Evolutionary conservation across 345 rosid species (phyloP).

Genomic region (Gossypium mustelinum): DNA sequence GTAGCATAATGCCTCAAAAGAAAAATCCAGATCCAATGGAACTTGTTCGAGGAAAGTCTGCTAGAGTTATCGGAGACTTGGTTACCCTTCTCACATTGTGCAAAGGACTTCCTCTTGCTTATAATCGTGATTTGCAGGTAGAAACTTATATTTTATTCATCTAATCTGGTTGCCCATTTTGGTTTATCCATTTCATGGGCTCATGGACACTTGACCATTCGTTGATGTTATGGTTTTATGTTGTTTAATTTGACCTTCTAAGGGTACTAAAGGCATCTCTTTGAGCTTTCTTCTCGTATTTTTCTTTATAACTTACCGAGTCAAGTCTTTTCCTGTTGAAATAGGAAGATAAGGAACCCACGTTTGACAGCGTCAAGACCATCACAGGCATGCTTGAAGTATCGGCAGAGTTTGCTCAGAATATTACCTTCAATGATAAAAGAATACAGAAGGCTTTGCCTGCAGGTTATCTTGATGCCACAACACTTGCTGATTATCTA

Average conservation of each 20-base stretch:
- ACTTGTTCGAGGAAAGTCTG: slow-evolving; percentile 94
- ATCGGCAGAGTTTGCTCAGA: slow-evolving; percentile 86
- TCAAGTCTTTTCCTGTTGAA: slow-evolving; percentile 10
- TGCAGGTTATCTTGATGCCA: slow-evolving; percentile 91
- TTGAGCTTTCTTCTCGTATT: background rate
- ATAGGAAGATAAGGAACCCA: slow-evolving; percentile 96
- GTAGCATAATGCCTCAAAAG: slow-evolving; percentile 99
- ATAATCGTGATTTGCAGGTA: slow-evolving; percentile 93
- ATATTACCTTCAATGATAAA: slow-evolving; percentile 63
- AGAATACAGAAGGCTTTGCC: slow-evolving; percentile 74
- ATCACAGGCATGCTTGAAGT: slow-evolving; percentile 87
- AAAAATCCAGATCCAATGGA: slow-evolving; percentile 99
- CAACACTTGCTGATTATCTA: slow-evolving; percentile 93
- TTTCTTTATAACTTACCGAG: background rate
- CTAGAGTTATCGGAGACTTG: slow-evolving; percentile 73
- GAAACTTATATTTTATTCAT: background rate
- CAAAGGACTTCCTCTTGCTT: slow-evolving; percentile 97
- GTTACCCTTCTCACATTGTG: slow-evolving; percentile 81
- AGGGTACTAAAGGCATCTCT: background rate
- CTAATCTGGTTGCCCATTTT: background rate
- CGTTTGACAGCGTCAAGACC: slow-evolving; percentile 82
- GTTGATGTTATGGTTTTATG: background rate
- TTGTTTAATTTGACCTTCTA: background rate
- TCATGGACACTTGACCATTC: background rate
- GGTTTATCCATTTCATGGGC: background rate